Base-by-base conservation (phyloP, 129 eudicot species). In the Flaveria robusta region DNA sequence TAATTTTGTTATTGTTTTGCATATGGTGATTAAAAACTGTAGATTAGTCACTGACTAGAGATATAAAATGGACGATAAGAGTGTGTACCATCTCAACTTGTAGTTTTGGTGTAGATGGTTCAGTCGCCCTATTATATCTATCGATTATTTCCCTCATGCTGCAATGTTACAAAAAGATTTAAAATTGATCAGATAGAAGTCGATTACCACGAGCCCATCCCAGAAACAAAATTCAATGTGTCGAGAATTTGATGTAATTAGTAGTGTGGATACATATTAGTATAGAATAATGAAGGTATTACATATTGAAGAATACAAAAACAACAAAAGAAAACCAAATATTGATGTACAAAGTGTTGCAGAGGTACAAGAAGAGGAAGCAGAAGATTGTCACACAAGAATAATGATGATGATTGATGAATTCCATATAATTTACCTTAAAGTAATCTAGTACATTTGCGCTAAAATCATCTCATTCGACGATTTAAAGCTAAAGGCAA, bases 81-180 rank as follows among this genome's bases (percentile, higher is more conserved):
- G 45, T 60, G 42, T 19, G 16, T 80, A 80, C 84, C 79, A 80
- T 80, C 55, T 67, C 84, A 66, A 12, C 70, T 68, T 80, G 84
- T 29, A 80, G 8, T 43, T 41, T 74, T 13, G 84, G 55, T 5
- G 83, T 80, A 19, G 79, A 80, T 43, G 84, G 79, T 42, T 80
- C 79, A 1, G 70, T 80, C 62, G 79, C 84, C 63, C 79, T 56
- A 16, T 80, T 74, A 55, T 80, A 80, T 16, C 84, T 79, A 45
- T 80, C 84, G 7, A 80, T 43, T 19, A 80, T 56, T 66, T 75
- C 79, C 31, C 79, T 74, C 84, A 74, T 80, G 74, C 84, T 74
- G 75, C 65, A 66, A 51, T 50, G 39, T 23, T 16, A 29, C 7
- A 23, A 59, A 78, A 50, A 34, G 22, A 56, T 7, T 9, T 7